Evolutionary conservation across 768 basidiomycete genomes (phyloP).

Genomic region (Russula sp.): DNA sequence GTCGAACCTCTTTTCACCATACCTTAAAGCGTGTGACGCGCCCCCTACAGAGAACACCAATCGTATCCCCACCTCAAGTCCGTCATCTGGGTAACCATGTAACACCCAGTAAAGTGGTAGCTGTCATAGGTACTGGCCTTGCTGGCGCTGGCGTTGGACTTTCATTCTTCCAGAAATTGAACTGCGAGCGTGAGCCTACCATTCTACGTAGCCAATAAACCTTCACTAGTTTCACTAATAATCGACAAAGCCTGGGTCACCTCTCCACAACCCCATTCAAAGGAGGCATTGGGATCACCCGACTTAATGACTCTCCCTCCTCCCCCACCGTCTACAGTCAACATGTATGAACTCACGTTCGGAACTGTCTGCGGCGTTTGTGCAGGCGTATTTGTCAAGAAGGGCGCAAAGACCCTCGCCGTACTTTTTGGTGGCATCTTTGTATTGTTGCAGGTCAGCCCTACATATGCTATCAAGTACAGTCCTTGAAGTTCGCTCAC

Average conservation of each 20-base stretch:
- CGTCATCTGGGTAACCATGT: not conserved
- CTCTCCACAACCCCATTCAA: not conserved
- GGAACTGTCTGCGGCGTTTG: constrained; percentile 86
- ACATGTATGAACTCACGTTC: constrained; percentile 74
- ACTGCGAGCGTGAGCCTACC: constrained; percentile 14
- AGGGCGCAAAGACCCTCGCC: constrained; percentile 78
- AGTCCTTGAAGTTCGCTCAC: not conserved
- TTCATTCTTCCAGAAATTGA: not conserved
- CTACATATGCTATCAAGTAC: not conserved
- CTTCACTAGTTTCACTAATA: not conserved
- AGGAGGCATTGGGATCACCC: not conserved
- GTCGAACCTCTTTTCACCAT: not conserved
- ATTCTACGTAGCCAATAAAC: not conserved
- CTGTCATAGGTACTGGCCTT: not conserved
- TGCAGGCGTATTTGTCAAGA: constrained; percentile 90
- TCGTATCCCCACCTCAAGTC: not conserved
- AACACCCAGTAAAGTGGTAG: not conserved
- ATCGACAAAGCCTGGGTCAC: not conserved
- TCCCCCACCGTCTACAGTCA: constrained; percentile 68
- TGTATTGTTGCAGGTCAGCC: constrained; percentile 77
- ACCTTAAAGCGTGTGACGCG: not conserved
- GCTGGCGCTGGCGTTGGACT: constrained; percentile 11
- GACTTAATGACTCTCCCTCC: constrained; percentile 33
- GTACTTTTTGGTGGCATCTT: constrained; percentile 88
- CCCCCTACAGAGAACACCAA: not conserved